Base-by-base conservation (phyloP, 2,329 filamentous ascomycete species). In the Pseudocercospora macadamiae region DNA sequence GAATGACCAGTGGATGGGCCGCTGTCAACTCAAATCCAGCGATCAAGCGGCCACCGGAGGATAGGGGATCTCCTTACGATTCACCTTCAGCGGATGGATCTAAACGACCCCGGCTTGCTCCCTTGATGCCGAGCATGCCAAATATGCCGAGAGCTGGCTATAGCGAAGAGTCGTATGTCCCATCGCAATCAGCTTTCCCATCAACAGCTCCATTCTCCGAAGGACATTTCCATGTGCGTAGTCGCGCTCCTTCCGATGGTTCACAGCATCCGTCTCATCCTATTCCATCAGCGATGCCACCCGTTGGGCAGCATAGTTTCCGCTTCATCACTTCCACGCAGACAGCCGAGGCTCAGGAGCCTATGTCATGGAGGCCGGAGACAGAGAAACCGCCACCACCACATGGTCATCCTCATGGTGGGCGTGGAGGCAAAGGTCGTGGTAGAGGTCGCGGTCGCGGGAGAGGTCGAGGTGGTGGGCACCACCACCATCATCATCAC, bases 31-130 rank as follows among this genome's bases (percentile, higher is more conserved):
- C 75, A 37, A 77, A 75, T 54, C 67, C 74, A 34, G 70, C 71
- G 5, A 64, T 68, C 2, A 81, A 81, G 61, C 75, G 79, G 2
- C 66, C 74, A 30, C 73, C 73, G n/a, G 68, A 74, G 19, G 72
- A 75, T 12, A 71, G 57, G 47, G 44, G 42, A 9, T 69, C 70
- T 45, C 57, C 70, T 64, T 64, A 70, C 66, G 60, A 70, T 53
- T 63, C 66, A 4, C 63, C 68, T 6, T 61, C 64, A 23, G 59
- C 73, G 5, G 76, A 71, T 49, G 78, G 77, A 8, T 75, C 78
- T 1, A 81, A 81, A 60, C 72, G 79, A 21, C 76, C 74, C n/a
- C 77, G 74, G 61, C 68, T 80, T 14, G 76, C 72, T 12, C 74
- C 74, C 3, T 60, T 74, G 23, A 68, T 66, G 62, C 64, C 69